These are phyloP conservation scores for Cinnamomum micranthum DNA, from an alignment of 164 flowering plant species.

Conservation along the genomic window DNA sequence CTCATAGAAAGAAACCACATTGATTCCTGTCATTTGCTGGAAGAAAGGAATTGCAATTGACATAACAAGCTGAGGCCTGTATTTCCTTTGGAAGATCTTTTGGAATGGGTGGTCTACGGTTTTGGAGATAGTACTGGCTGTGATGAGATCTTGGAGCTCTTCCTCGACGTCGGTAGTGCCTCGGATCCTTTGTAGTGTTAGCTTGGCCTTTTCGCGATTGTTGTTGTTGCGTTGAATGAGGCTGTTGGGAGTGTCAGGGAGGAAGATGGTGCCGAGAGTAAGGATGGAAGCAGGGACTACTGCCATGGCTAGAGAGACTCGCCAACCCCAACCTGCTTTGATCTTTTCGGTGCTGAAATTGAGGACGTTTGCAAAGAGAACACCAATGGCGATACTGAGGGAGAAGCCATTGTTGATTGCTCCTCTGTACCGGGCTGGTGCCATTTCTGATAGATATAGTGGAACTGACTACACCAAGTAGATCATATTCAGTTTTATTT, in stretches of 20 bases:
- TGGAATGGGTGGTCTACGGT: constrained; percentile 10
- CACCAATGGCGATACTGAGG: constrained; percentile 41
- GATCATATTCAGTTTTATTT: too few relatives aligned
- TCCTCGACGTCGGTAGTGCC: constrained; percentile 49
- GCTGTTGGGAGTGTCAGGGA: constrained; percentile 33
- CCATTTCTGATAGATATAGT: constrained; percentile 76
- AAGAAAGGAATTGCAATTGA: constrained; percentile 27
- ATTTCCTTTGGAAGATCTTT: constrained; percentile 9
- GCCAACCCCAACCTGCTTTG: constrained; percentile 27
- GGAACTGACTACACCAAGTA: constrained; percentile 54
- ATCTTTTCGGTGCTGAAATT: constrained; percentile 30
- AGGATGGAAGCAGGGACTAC: constrained; percentile 26
- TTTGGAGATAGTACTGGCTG: constrained; percentile 14
- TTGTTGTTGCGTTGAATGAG: constrained; percentile 17
- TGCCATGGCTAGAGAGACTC: constrained; percentile 29
- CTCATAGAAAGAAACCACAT: constrained; percentile 27
- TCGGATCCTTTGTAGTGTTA: constrained; percentile 31
- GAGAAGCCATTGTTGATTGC: constrained; percentile 62
- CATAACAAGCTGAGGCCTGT: constrained; percentile 27
- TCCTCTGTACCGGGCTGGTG: constrained; percentile 42
- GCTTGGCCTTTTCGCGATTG: constrained; percentile 13
- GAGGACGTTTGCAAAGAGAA: constrained; percentile 23
- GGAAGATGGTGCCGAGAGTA: constrained; percentile 25
- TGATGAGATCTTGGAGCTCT: constrained; percentile 44
- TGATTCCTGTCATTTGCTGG: constrained; percentile 29